Evolutionary conservation across 208 protist species (phyloP).

Genomic region (Blastocrithidia nonstop): DNA sequence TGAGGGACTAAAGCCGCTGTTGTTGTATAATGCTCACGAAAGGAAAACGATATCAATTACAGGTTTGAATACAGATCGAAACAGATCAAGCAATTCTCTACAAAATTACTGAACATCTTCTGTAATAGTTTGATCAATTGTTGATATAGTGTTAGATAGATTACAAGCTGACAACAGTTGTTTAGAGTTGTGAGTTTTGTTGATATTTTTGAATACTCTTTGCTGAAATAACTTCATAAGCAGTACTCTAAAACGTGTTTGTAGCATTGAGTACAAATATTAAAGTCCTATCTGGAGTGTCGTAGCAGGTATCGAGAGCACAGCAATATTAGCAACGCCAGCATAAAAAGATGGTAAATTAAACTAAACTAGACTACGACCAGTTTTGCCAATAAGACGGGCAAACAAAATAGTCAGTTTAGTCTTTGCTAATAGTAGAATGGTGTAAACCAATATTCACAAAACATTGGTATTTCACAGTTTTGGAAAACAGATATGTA

Average conservation of each 20-base stretch:
- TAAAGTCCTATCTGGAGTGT: constrained; percentile 39
- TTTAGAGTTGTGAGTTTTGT: no score
- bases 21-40: constrained; percentile 29
- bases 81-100: constrained; percentile 46
- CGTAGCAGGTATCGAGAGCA: constrained; percentile 50
- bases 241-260: constrained; percentile 43
- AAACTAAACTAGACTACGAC: constrained; percentile 34
- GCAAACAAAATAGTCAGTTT: constrained; percentile 51
- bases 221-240: constrained; percentile 39
- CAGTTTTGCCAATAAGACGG: constrained; percentile 24
- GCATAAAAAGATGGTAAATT: constrained; percentile 43
- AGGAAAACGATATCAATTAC: constrained; percentile 69
- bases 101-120: constrained; percentile 65
- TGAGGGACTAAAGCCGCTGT: constrained; percentile 32
- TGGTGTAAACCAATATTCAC: not conserved
- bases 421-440: constrained; percentile 38
- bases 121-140: constrained; percentile 63
- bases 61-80: constrained; percentile 58
- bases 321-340: constrained; percentile 39
- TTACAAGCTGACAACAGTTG: no score
- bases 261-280: constrained; percentile 53
- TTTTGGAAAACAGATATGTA: no score
- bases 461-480: no score
- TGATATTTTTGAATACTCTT: constrained; percentile 46
- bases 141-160: no score